phyloP scores from a whole-genome alignment of 805 yeast species.

The Pichia paraexigua region DNA sequence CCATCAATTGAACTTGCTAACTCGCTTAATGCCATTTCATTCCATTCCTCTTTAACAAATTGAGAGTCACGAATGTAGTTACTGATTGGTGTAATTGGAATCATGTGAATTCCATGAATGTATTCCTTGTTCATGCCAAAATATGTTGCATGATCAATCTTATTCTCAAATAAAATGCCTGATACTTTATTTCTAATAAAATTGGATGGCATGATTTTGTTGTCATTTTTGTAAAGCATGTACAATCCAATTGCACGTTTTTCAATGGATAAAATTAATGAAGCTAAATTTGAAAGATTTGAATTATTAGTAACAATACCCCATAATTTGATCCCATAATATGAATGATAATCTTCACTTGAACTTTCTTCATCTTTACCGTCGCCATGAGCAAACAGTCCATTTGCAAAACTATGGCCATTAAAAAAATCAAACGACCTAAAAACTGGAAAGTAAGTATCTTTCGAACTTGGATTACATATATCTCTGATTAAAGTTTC shows the following conservation, averaged over 20 bases:
- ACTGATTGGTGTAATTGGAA: slow-evolving; percentile 60
- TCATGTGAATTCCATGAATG: slow-evolving; percentile 74
- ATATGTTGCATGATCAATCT: slow-evolving; percentile 64
- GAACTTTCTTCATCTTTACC: slow-evolving; percentile 68
- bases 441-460: slow-evolving; percentile 52
- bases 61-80: slow-evolving; percentile 44
- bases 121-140: slow-evolving; percentile 56
- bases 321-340: slow-evolving; percentile 66
- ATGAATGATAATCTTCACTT: slow-evolving; percentile 64
- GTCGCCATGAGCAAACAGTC: slow-evolving; percentile 52
- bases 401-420: slow-evolving; percentile 75
- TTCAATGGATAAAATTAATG: slow-evolving; percentile 52
- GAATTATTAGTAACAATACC: slow-evolving; percentile 47
- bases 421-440: slow-evolving; percentile 63
- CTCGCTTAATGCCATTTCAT: slow-evolving; percentile 21
- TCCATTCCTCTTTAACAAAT: slow-evolving; percentile 43
- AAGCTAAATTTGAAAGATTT: slow-evolving; percentile 45
- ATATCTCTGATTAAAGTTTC: slow-evolving; percentile 58
- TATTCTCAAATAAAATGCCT: slow-evolving; percentile 67
- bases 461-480: slow-evolving; percentile 50
- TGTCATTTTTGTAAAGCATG: slow-evolving; percentile 41
- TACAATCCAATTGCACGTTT: slow-evolving; percentile 47
- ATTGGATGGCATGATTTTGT: slow-evolving; percentile 42
- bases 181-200: slow-evolving; percentile 52
- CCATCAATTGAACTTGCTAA: slow-evolving; percentile 38